phyloP scores from a whole-genome alignment of 495 filamentous ascomycete genomes.

The Penicillium manginii region DNA sequence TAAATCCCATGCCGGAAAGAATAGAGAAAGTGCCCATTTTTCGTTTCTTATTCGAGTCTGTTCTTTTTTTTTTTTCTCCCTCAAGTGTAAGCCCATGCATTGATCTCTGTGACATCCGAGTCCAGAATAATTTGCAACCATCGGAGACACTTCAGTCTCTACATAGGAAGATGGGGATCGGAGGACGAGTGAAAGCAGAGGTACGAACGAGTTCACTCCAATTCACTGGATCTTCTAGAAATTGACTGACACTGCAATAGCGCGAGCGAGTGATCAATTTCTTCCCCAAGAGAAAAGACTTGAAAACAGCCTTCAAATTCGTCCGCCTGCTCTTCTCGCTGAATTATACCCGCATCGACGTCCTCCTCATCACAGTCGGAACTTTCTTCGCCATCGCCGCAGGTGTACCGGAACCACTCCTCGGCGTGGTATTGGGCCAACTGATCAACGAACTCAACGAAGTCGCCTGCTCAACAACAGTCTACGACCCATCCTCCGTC shows the following conservation, averaged over 20 bases:
- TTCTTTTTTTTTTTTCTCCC: not conserved
- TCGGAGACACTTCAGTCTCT: not conserved
- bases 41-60: not conserved
- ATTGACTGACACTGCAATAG: not conserved
- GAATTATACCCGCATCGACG: constrained; percentile 42
- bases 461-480: constrained; percentile 46
- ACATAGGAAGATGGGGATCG: not conserved
- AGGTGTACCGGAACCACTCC: constrained; percentile 66
- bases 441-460: constrained; percentile 66
- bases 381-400: constrained; percentile 58
- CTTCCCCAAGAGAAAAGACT: not conserved
- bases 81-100: not conserved
- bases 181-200: not conserved
- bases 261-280: not conserved
- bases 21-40: not conserved
- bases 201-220: not conserved
- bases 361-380: constrained; percentile 52
- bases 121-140: not conserved
- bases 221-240: not conserved
- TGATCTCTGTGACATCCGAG: not conserved
- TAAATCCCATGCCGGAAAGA: not conserved
- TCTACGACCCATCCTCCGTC: constrained; percentile 43
- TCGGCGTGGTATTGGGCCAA: constrained; percentile 67
- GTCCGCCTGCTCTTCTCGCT: constrained; percentile 35
- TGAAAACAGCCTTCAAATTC: not conserved